Base-by-base conservation (phyloP, 2,329 filamentous ascomycete genomes). In the Aspergillus eucalypticola region DNA sequence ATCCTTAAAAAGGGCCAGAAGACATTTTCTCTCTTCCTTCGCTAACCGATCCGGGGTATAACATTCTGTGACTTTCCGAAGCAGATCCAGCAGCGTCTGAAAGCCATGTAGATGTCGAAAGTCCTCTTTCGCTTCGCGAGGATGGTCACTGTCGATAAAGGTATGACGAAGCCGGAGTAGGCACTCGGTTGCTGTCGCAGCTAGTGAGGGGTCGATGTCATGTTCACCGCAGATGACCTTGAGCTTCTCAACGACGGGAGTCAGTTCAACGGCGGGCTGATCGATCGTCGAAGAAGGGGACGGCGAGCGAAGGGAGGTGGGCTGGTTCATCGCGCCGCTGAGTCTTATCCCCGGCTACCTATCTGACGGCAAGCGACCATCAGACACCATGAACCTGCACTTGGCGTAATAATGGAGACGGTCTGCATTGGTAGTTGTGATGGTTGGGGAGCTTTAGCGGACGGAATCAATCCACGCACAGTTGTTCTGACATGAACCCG, bases 71-170 rank as follows among this genome's bases (percentile, higher is more conserved):
- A 92, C 87, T 56, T 86, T 83, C 60, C 88, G 84, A 21, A 96
- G 79, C 25, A 90, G 83, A 44, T 86, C 81, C 56, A 96, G 81
- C 21, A 96, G 78, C 46, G 84, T 83, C 68, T 91, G 86, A 75
- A 96, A 96, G 69, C 93, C 93, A 59, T 85, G 82, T 25, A 92
- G 83, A 71, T 91, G 87, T 66, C 93, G 87, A 73, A 97, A 96
- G 67, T 91, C 88, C 78, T 96, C 91, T 78, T 92, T 91, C 48
- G 81, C 80, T 60, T 82, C 79, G 53, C 77, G 77, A 27, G 80
- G 77, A 60, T 78, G 75, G 65, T 76, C 75, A 62, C 78, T 77
- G 60, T 86, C 83, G 63, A 86, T 83, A 50, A 87, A 79, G 58
- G 83, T 78, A 75, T 91, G 89, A 69, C 88, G 86, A 61, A 94